Base-by-base conservation (phyloP, 495 filamentous ascomycete genomes). In the Penicillium macrosclerotiorum region DNA sequence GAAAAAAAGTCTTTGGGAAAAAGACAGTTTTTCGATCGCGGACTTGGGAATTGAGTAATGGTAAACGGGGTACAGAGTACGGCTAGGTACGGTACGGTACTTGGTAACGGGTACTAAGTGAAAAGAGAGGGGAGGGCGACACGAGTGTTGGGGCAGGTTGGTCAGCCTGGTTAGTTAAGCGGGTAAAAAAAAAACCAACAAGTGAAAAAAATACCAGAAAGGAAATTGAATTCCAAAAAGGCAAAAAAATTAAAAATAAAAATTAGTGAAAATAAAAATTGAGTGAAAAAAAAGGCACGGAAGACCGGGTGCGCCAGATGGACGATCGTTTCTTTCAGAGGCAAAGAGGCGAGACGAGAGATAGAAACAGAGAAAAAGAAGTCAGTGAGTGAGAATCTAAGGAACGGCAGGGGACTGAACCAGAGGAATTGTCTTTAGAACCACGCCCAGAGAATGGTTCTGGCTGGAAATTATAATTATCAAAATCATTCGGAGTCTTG, bases 321-420 rank as follows among this genome's bases (percentile, higher is more conserved):
- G 54, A 63, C 63, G 62, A 69, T 67, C 62, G 44, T 63, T 57
- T 57, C 59, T 37, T n/a, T n/a, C n/a, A n/a, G n/a, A n/a, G n/a
- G n/a, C n/a, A 22, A 29, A 12, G 22, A 30, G 3, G 8, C 19
- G 18, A 24, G 25, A 17, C 36, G 20, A 25, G 36, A 38, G 14
- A 6, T 11, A 38, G n/a, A 37, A 37, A n/a, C n/a, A n/a, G n/a
- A n/a, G n/a, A n/a, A n/a, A n/a, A n/a, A n/a, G n/a, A n/a, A n/a
- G n/a, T n/a, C n/a, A n/a, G n/a, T n/a, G n/a, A n/a, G n/a, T n/a
- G n/a, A n/a, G n/a, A n/a, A n/a, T n/a, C n/a, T n/a, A n/a, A n/a
- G n/a, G n/a, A n/a, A n/a, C n/a, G n/a, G n/a, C n/a, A n/a, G n/a
- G n/a, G n/a, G n/a, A n/a, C n/a, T n/a, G n/a, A n/a, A n/a, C n/a